A percentile compares a stretch with the other conserved stretches of the same genome.
Evolutionary conservation across 345 rosid genomes (phyloP).

Genomic region (Camelina neglecta): DNA sequence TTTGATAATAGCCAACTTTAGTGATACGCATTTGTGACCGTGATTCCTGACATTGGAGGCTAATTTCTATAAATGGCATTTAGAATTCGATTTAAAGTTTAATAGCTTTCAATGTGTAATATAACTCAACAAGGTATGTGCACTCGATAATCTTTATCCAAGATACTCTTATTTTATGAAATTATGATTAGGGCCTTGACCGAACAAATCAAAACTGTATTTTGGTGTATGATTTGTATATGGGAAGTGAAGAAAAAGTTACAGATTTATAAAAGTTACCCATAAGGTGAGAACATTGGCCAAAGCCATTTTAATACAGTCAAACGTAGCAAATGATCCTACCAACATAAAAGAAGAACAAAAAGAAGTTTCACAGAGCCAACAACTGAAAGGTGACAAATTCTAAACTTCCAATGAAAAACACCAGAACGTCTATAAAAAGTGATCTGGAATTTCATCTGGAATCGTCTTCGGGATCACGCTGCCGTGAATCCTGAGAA

Average conservation of each 20-base stretch:
- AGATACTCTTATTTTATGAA: no score
- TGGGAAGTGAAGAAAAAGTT: neutral
- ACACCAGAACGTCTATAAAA: slow-evolving; percentile 29
- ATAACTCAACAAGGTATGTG: no score
- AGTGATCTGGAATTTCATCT: slow-evolving; percentile 28
- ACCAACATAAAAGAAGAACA: neutral
- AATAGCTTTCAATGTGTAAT: no score
- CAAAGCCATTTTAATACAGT: neutral
- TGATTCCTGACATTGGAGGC: no score
- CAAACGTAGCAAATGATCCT: slow-evolving; percentile 23
- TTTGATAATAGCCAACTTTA: no score
- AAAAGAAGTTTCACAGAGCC: slow-evolving; percentile 6
- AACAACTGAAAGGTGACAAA: neutral
- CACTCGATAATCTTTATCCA: no score
- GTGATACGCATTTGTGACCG: no score
- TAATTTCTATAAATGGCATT: no score
- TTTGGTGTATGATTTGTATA: no score
- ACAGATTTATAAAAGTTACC: neutral
- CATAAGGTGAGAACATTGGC: neutral
- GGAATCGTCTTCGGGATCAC: slow-evolving; percentile 38
- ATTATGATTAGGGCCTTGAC: no score
- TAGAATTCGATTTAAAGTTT: no score
- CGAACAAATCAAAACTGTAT: no score
- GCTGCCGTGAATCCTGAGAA: slow-evolving; percentile 54
- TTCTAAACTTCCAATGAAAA: slow-evolving; percentile 22